These are phyloP conservation scores for Rhizopogon roseolus DNA, from an alignment of 768 basidiomycete species.

Conservation along the genomic window DNA sequence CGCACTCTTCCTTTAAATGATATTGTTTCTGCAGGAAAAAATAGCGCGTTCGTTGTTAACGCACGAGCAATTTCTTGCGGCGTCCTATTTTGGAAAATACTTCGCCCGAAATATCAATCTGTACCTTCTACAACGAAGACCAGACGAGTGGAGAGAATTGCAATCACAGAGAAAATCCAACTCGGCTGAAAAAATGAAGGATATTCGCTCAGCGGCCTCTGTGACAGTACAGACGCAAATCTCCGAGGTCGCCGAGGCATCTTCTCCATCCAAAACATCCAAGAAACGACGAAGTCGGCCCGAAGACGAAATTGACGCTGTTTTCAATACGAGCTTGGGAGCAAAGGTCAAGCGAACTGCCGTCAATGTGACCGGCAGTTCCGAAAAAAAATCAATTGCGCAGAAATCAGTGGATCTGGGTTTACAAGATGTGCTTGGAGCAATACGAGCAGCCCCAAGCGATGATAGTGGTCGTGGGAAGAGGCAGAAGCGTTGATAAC, in stretches of 20 bases:
- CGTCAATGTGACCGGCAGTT: slow-evolving; percentile 20
- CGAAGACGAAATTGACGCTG: slow-evolving; percentile 70
- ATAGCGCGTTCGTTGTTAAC: slow-evolving; percentile 77
- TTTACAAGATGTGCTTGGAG: slow-evolving; percentile 49
- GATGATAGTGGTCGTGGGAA: slow-evolving; percentile 35
- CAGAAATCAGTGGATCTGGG: slow-evolving; percentile 25
- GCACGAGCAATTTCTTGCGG: slow-evolving; percentile 66
- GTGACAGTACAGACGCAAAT: neutral
- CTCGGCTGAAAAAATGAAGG: slow-evolving; percentile 10
- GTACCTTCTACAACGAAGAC: slow-evolving; percentile 69
- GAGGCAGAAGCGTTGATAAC: slow-evolving; percentile 17
- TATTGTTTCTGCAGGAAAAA: slow-evolving; percentile 61
- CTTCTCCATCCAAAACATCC: slow-evolving; percentile 21
- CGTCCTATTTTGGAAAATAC: slow-evolving; percentile 83
- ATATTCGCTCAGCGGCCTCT: neutral
- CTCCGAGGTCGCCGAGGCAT: neutral
- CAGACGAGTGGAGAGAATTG: slow-evolving; percentile 79
- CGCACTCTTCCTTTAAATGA: slow-evolving; percentile 1
- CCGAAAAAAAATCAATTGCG: neutral
- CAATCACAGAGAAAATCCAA: slow-evolving; percentile 45
- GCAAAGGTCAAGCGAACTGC: slow-evolving; percentile 56
- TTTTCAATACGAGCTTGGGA: slow-evolving; percentile 58
- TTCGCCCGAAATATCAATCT: slow-evolving; percentile 78
- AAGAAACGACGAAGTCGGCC: slow-evolving; percentile 41
- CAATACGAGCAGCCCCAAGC: slow-evolving; percentile 54